Base-by-base conservation (phyloP, 192 early-diverging fungal genomes). In the Coemansia sp. region DNA sequence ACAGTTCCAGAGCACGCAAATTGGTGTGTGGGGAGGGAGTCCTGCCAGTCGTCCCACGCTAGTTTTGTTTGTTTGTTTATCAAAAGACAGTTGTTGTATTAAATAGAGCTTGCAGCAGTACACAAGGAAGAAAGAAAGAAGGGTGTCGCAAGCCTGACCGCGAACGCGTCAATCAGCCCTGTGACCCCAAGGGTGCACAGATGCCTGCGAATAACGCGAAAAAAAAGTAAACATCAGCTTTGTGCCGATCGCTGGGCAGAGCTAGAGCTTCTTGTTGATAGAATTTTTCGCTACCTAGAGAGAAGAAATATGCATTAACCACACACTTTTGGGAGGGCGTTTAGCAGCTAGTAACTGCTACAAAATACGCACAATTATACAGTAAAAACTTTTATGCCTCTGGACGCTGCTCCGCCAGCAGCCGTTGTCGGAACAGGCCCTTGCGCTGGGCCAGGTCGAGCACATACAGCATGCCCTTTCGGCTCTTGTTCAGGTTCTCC, bases 401-500 rank as follows among this genome's bases (percentile, higher is more conserved):
- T 16, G 24, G 23, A 29, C 29, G 29, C 52, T 65, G 68, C 22
- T 69, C 70, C 50, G 61, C 18, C 29, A 37, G 55, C 12, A 71
- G 60, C 11, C 77, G 71, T 58, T 69, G 71, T 41, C 77, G 63
- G 43, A 80, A 71, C 60, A 80, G 68, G 2, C 77, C 77, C 61
- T 65, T 67, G 37, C 77, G 71, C 71, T 80, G 77, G 1, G 69
- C 77, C 53, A 82, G 50, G 51, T 82, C 80, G 18, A 82, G 74
- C 53, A 77, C 74, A 14, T 82, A 82, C 14, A 77, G 74, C 80
- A 82, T 76, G 23, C 80, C 80, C 62, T 74, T 77, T 61, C 80
- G 74, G 62, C 80, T 82, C 57, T 71, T 69, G 57, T 64, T 61
- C 5, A 77, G 65, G 56, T 77, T 94, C 49, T 94, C 90, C 53